phyloP scores from a whole-genome alignment of 176 grass and related monocot genomes.

The Areca catechu region DNA sequence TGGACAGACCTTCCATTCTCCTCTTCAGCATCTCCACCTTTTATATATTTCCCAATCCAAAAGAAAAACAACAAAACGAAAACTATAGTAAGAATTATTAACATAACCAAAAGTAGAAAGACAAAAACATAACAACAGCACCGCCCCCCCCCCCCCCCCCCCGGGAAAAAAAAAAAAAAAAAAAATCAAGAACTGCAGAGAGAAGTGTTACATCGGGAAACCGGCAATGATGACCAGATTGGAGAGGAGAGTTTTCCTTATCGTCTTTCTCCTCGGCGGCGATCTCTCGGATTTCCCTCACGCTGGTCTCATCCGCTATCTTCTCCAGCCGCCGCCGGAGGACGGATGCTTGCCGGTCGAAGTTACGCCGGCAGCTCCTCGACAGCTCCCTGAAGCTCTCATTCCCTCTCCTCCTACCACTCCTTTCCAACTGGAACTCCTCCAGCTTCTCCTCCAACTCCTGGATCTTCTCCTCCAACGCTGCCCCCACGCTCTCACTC shows the following conservation, averaged over 20 bases:
- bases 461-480: slow-evolving; percentile 55
- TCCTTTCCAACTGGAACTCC: slow-evolving; percentile 56
- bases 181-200: too few species aligned
- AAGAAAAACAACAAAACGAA: too few species aligned
- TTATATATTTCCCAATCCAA: neutral
- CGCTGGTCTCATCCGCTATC: slow-evolving; percentile 37
- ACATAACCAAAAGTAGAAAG: too few species aligned
- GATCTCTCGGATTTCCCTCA: slow-evolving; percentile 79
- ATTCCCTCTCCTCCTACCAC: slow-evolving; percentile 29
- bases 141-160: too few species aligned
- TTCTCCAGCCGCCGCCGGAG: slow-evolving; percentile 64
- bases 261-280: slow-evolving; percentile 8
- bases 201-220: slow-evolving; percentile 30
- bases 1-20: slow-evolving; percentile 92
- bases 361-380: slow-evolving; percentile 56
- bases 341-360: slow-evolving; percentile 70
- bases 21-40: slow-evolving; percentile 74
- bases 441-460: slow-evolving; percentile 70
- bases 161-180: too few species aligned
- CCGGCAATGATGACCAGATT: too few species aligned
- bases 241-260: too few species aligned
- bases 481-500: slow-evolving; percentile 20
- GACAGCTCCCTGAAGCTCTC: slow-evolving; percentile 23
- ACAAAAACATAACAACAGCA: too few species aligned
- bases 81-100: too few species aligned